Evolutionary conservation across 1,284 basidiomycete genomes (phyloP).

Genomic region (Tilletia setariae): DNA sequence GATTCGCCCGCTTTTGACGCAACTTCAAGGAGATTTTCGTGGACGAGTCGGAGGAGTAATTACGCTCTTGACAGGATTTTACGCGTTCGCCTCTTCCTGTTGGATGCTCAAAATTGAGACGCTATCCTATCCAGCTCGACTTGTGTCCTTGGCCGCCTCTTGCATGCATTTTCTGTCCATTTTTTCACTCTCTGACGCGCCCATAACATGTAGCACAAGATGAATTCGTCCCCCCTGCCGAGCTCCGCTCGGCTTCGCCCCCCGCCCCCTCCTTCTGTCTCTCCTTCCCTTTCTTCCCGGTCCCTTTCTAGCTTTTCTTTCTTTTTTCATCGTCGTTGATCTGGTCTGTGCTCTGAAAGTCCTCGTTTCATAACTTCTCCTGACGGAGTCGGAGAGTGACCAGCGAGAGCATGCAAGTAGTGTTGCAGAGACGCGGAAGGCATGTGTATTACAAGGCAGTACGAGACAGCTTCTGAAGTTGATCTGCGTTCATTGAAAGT

Average conservation of each 20-base stretch:
- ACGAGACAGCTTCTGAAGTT: slow-evolving; percentile 52
- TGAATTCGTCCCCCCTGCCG: neutral
- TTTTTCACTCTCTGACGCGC: neutral
- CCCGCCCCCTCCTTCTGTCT: neutral
- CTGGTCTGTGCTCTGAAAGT: too few relatives aligned
- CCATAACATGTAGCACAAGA: neutral
- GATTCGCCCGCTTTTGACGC: neutral
- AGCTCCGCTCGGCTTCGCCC: neutral
- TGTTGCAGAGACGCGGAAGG: too few relatives aligned
- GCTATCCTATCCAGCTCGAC: neutral
- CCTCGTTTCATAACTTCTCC: too few relatives aligned
- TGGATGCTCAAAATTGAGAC: neutral
- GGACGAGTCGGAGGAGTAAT: slow-evolving; percentile 9
- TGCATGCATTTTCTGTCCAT: neutral
- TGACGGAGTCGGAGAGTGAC: too few relatives aligned
- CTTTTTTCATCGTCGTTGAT: neutral
- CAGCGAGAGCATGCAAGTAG: too few relatives aligned
- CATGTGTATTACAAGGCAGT: slow-evolving; percentile 49
- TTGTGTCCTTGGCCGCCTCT: neutral
- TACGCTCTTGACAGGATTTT: neutral
- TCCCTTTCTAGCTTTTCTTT: neutral
- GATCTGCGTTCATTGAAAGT: slow-evolving; percentile 28
- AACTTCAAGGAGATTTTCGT: slow-evolving; percentile 16
- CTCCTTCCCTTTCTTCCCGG: neutral
- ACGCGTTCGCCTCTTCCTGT: neutral